Evolutionary conservation across 1,139 yeast genomes (phyloP), one percentile per base, ranked within the genome.

Genomic region (Hansenula sp.): DNA sequence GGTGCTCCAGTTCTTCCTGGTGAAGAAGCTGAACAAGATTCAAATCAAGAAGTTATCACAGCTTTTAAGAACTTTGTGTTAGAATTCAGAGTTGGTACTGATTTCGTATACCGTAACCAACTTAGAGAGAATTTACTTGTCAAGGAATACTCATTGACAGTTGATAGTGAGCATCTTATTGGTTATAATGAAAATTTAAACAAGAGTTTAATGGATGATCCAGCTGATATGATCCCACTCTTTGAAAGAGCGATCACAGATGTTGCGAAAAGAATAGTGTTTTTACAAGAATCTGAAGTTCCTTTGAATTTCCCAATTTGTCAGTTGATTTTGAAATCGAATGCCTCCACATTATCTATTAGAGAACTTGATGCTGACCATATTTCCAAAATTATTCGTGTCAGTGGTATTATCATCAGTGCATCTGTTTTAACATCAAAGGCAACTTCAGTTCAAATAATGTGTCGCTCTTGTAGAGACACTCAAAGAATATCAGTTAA

Each of bases 351-450:
- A 44, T 73, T 83, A 2, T 73, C 94, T 1, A 78, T 94, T 45
- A 76, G 98, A 56, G 80, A 88, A 45, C 71, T 94, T 47, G 94
- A 85, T 58, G 85, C 97, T 1, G 87, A 83, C 37, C 88, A 87
- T 59, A 90, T 94, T 47, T 80, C 97, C 28, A 86, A 86, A 62
- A 82, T 94, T 44, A 94, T 94, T 29, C 74, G 96, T 43, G 79
- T 94, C 29, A 87, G 96, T 31, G 99, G 98, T 34, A 94, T 94
- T 51, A 77, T 94, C 52, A 92, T 94, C 44, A 85, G 95, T 30
- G 87, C 97, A 1, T 86, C 96, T 2, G 92, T 95, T 18, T 71
- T 92, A 44, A 74, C 87, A 26, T 89, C 97, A 4, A 81, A 94
- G 56, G 96, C 97, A 22, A 86, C 96, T 0, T 73, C 71, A 42